Base-by-base conservation (phyloP, 495 filamentous ascomycete species). In the Trichodelitschia bisporula region DNA sequence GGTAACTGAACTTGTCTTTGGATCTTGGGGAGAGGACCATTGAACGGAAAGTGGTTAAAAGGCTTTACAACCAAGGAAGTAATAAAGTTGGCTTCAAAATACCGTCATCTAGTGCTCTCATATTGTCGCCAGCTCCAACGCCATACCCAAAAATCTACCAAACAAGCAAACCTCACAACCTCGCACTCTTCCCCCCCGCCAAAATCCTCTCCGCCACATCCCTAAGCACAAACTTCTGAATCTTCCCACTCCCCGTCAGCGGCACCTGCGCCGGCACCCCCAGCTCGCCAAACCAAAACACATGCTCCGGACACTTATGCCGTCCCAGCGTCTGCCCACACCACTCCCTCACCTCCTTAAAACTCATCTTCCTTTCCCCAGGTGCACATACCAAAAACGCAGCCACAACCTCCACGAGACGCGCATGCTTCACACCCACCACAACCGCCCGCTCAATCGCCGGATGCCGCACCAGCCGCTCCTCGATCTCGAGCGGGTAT, bases 401-500 rank as follows among this genome's bases (percentile, higher is more conserved):
- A 2, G 56, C 64, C 3, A 74, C 69, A 0, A 68, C 67, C 47
- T 77, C 72, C 21, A 69, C 72, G 32, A 72, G 74, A 36, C 64
- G 61, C 1, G 48, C 49, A 35, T 74, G 58, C 17, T 64, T 58
- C 3, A 77, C 50, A 2, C 68, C 72, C 29, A 73, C 61, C 0
- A 75, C 70, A 14, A 67, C 54, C 1, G 70, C 68, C 3, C 59
- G 41, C 0, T 50, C 35, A 15, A 77, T 56, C 2, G 51, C 47
- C 1, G 65, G 54, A 43, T 76, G 69, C 10, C 51, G 47, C 1
- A 61, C 39, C 3, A 77, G 51, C n/a, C 68, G 55, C 40, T 70
- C 65, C 49, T 77, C 72, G 34, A 76, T 73, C 41, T 77, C 69
- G 12, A 74, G 54, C 1, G 72, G 72, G 38, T 73, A 73, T 36